Evolutionary conservation across 495 filamentous ascomycete species (phyloP).

Genomic region (Parmelia sp.): DNA sequence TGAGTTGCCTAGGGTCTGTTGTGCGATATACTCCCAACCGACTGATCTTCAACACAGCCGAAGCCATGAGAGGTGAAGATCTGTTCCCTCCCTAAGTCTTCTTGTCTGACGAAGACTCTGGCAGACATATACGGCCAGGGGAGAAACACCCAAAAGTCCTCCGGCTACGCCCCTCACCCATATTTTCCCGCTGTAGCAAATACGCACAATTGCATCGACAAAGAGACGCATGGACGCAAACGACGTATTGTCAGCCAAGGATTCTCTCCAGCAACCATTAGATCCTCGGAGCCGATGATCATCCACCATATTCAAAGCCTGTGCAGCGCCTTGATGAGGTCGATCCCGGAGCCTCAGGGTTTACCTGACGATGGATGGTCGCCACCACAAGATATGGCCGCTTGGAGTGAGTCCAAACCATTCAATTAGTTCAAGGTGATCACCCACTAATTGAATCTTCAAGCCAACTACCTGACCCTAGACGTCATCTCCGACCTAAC

Average conservation of each 20-base stretch:
- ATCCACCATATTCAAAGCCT: conserved; percentile 37
- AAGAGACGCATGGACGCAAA: conserved; percentile 47
- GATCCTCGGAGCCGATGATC: conserved; percentile 42
- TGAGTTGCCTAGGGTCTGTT: not conserved
- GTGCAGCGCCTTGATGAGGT: conserved; percentile 24
- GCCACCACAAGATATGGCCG: conserved; percentile 14
- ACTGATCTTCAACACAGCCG: not conserved
- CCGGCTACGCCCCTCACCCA: conserved; percentile 50
- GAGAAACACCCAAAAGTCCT: conserved; percentile 43
- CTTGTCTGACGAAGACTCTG: conserved; percentile 17
- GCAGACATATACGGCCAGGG: conserved; percentile 51
- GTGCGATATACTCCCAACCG: not conserved
- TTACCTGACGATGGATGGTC: conserved; percentile 9
- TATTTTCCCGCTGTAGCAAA: conserved; percentile 52
- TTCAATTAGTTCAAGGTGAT: not conserved
- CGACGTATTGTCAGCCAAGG: conserved; percentile 50
- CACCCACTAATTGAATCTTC: not conserved
- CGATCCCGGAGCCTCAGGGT: not conserved
- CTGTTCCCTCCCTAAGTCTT: not conserved
- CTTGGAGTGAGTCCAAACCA: not conserved
- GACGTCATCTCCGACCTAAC: conserved; percentile 30
- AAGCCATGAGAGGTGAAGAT: not conserved
- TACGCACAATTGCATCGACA: conserved; percentile 51
- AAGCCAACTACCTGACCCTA: conserved; percentile 23
- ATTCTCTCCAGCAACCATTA: conserved; percentile 47